phyloP scores from a whole-genome alignment of 169 alveolate species.

The Cryptosporidium viatorum region DNA sequence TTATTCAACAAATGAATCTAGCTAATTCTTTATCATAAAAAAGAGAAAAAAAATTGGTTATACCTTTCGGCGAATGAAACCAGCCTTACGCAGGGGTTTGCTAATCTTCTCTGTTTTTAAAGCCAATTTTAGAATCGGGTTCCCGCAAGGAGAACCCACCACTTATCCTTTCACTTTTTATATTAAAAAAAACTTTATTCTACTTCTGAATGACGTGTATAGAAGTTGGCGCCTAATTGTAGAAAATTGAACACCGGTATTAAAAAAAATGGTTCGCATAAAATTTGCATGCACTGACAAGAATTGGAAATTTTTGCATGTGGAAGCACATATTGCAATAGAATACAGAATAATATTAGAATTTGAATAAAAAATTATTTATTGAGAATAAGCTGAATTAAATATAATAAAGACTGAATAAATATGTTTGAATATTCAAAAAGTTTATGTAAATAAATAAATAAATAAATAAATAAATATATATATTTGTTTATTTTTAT shows the following conservation, averaged over 20 bases:
- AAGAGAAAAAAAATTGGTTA: constrained; percentile 57
- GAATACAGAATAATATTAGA: background rate
- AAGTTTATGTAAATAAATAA: background rate
- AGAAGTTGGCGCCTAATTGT: background rate
- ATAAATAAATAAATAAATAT: no score
- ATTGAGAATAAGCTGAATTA: background rate
- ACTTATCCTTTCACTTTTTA: background rate
- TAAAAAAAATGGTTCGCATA: background rate
- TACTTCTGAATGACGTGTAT: constrained; percentile 50
- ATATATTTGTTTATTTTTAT: no score
- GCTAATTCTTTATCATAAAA: background rate
- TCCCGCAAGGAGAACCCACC: constrained; percentile 69
- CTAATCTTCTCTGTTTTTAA: constrained; percentile 77
- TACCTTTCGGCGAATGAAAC: constrained; percentile 77
- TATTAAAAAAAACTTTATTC: constrained; percentile 9
- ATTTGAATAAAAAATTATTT: background rate
- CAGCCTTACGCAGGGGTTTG: constrained; percentile 79
- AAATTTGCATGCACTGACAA: background rate
- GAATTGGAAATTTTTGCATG: background rate
- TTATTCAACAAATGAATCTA: background rate
- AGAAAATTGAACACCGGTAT: background rate
- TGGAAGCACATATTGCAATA: background rate
- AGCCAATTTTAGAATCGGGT: constrained; percentile 76
- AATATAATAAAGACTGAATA: background rate
- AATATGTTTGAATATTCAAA: background rate